A percentile compares a stretch with the other conserved stretches of the same genome.
These are phyloP conservation scores for Xylaria intraflava DNA, from an alignment of 495 filamentous ascomycete species.

Conservation along the genomic window DNA sequence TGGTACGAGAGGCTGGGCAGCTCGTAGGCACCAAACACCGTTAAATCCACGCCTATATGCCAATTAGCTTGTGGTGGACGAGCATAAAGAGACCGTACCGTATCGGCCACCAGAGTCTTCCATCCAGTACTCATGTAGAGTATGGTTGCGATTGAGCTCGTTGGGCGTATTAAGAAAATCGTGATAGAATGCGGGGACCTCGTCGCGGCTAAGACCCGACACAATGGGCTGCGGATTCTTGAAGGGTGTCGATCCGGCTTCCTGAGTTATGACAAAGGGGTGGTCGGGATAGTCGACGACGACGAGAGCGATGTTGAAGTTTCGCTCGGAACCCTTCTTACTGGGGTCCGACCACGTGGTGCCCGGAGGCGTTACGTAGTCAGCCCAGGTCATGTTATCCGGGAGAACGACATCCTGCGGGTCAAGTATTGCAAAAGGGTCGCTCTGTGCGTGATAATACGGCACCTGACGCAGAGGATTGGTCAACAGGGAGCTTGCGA, in stretches of 20 bases:
- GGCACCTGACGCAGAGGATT: slow-evolving; percentile 14
- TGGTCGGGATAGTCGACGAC: slow-evolving; percentile 34
- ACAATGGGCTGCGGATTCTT: slow-evolving; percentile 29
- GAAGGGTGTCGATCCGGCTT: slow-evolving; percentile 32
- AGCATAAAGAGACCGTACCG: slow-evolving; percentile 10
- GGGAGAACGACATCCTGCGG: slow-evolving; percentile 36
- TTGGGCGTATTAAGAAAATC: slow-evolving; percentile 35
- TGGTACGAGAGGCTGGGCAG: slow-evolving; percentile 29
- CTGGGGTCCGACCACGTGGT: slow-evolving; percentile 32
- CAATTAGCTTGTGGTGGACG: background rate
- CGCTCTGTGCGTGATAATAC: slow-evolving; percentile 11
- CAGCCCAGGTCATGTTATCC: slow-evolving; percentile 39
- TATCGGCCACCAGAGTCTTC: slow-evolving; percentile 36
- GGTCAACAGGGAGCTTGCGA: slow-evolving; percentile 14
- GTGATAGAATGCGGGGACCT: slow-evolving; percentile 36
- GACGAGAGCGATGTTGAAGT: slow-evolving; percentile 40
- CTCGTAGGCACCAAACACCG: slow-evolving; percentile 35
- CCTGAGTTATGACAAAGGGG: slow-evolving; percentile 32
- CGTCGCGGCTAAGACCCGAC: slow-evolving; percentile 24
- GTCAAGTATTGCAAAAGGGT: slow-evolving; percentile 34
- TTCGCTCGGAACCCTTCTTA: slow-evolving; percentile 25
- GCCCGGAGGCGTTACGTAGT: slow-evolving; percentile 28
- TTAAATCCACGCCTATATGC: slow-evolving; percentile 29
- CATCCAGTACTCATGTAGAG: slow-evolving; percentile 44
- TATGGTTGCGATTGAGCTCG: slow-evolving; percentile 35